phyloP scores from a whole-genome alignment of 371 early-diverging fungal genomes.

The Thermomucor indicae-seudaticae region DNA sequence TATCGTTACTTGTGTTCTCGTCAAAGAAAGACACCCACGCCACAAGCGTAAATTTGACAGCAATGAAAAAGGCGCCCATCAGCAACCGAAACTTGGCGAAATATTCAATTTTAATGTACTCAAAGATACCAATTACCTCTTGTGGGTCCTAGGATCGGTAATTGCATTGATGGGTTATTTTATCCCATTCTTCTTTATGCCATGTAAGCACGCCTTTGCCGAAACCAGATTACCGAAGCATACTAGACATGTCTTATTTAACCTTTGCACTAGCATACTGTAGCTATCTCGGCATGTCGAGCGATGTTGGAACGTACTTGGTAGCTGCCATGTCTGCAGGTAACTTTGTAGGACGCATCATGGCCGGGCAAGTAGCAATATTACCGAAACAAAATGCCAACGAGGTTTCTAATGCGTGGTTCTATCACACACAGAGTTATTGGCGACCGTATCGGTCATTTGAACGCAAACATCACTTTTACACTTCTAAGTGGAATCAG shows the following conservation, averaged over 20 bases:
- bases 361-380: slow-evolving; percentile 10
- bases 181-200: slow-evolving; percentile 19
- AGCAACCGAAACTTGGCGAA: slow-evolving; percentile 17
- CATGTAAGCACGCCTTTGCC: slow-evolving; percentile 8
- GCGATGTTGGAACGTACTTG: slow-evolving; percentile 17
- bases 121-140: slow-evolving; percentile 39
- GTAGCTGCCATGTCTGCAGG: slow-evolving; percentile 38
- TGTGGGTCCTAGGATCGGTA: slow-evolving; percentile 12
- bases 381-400: slow-evolving; percentile 28
- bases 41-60: neutral
- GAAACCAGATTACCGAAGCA: neutral
- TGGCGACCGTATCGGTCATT: slow-evolving; percentile 55
- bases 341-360: slow-evolving; percentile 46
- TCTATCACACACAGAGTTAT: too few relatives aligned
- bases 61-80: neutral
- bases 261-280: slow-evolving; percentile 15
- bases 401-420: slow-evolving; percentile 31
- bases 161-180: slow-evolving; percentile 12
- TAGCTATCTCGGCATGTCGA: slow-evolving; percentile 17
- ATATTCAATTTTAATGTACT: slow-evolving; percentile 48
- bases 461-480: slow-evolving; percentile 48
- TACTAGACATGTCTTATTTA: neutral
- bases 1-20: slow-evolving; percentile 10
- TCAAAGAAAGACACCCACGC: slow-evolving; percentile 14
- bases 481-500: slow-evolving; percentile 42